These are phyloP conservation scores for Plasmodium relictum DNA, from an alignment of 169 alveolate genomes.

Conservation along the genomic window DNA sequence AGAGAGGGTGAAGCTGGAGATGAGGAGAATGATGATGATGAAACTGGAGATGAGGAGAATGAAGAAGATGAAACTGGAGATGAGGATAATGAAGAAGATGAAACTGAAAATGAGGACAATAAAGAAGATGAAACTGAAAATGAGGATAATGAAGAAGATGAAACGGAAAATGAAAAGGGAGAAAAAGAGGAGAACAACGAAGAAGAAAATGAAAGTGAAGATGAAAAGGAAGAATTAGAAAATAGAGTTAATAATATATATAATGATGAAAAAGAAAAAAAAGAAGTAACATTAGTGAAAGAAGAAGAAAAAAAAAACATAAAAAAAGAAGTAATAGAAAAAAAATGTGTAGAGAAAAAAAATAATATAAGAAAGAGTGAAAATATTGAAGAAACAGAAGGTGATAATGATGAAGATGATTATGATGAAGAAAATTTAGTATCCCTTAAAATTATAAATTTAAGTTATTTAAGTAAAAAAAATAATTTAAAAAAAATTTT, in stretches of 20 bases:
- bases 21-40: conserved; percentile 4
- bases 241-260: not conserved
- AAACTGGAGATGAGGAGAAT: not conserved
- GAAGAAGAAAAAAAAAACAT: not conserved
- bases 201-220: not conserved
- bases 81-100: conserved; percentile 10
- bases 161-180: not conserved
- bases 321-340: not conserved
- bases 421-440: conserved; percentile 53
- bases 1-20: not conserved
- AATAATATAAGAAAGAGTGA: not conserved
- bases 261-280: not conserved
- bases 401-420: conserved; percentile 4
- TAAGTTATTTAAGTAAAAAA: conserved; percentile 42
- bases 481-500: conserved; percentile 27
- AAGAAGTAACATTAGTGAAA: not conserved
- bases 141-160: conserved; percentile 8
- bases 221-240: not conserved
- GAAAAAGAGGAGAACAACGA: not conserved
- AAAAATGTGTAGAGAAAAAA: not conserved
- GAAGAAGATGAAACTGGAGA: conserved; percentile 1
- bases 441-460: conserved; percentile 36
- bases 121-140: not conserved
- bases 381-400: not conserved
- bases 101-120: conserved; percentile 2